Evolutionary conservation across 768 basidiomycete species (phyloP).

Genomic region (Mycena epipterygia): DNA sequence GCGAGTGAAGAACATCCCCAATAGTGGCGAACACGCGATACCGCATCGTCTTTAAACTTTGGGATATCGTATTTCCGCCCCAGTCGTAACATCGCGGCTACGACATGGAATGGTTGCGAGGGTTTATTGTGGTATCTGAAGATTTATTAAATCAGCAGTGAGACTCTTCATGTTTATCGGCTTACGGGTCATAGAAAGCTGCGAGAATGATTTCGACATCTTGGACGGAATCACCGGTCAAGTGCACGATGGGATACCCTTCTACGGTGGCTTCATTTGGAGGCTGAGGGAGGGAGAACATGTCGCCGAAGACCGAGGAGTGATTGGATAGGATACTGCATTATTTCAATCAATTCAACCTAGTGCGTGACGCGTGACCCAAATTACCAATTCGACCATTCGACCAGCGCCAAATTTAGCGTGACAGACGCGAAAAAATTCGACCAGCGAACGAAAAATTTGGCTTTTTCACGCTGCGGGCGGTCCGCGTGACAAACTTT

Average conservation of each 20-base stretch:
- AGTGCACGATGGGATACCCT: not conserved
- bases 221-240: not conserved
- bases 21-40: not conserved
- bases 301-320: not conserved
- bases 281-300: not conserved
- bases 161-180: too few relatives aligned
- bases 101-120: not conserved
- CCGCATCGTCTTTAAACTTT: not conserved
- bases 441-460: too few relatives aligned
- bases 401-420: too few relatives aligned
- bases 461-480: too few relatives aligned
- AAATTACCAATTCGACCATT: too few relatives aligned
- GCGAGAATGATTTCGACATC: not conserved
- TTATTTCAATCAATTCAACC: too few relatives aligned
- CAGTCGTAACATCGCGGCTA: not conserved
- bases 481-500: too few relatives aligned
- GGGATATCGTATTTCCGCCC: conserved; percentile 17
- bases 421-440: too few relatives aligned
- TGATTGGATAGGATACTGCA: not conserved
- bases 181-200: not conserved
- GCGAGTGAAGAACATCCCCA: too few relatives aligned
- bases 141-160: too few relatives aligned
- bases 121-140: not conserved
- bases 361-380: too few relatives aligned
- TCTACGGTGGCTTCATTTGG: not conserved